Percentiles rank a stretch among this genome's conserved stretches.
Conservation (phyloP, 1,284 basidiomycete species). For the Ceratobasidium sp. region DNA sequence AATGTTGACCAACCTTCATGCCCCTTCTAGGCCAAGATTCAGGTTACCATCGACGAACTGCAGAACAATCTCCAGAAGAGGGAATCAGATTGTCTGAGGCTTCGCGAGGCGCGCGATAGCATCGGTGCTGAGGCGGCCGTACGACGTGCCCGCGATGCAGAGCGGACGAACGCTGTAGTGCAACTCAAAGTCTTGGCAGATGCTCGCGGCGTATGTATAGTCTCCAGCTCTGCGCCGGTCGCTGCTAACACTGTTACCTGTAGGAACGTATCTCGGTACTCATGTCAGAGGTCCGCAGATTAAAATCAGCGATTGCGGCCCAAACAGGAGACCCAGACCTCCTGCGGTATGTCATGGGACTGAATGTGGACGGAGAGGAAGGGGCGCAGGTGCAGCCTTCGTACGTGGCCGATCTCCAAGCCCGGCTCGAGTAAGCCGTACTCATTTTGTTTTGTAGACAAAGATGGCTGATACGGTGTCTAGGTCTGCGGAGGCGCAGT, state of each 20-base stretch:
- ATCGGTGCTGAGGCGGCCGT: slow-evolving; percentile 76
- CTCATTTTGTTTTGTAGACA: slow-evolving; percentile 40
- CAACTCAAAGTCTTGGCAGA: slow-evolving; percentile 72
- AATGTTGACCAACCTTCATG: slow-evolving; percentile 5
- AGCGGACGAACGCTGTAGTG: slow-evolving; percentile 25
- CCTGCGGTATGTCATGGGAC: slow-evolving; percentile 46
- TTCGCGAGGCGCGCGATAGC: slow-evolving; percentile 86
- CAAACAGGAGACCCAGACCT: slow-evolving; percentile 75
- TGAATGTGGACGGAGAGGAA: slow-evolving; percentile 21
- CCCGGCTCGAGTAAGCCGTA: slow-evolving; percentile 41
- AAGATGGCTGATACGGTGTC: slow-evolving; percentile 35
- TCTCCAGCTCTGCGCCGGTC: slow-evolving; percentile 46
- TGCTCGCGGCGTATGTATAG: slow-evolving; percentile 67
- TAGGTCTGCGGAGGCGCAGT: slow-evolving; percentile 37
- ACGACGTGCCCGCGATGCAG: slow-evolving; percentile 71
- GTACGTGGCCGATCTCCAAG: slow-evolving; percentile 42
- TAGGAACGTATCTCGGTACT: slow-evolving; percentile 81
- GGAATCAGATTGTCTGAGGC: slow-evolving; percentile 77
- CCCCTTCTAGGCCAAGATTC: slow-evolving; percentile 1
- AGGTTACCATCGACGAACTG: slow-evolving; percentile 62
- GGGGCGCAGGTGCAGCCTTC: slow-evolving; percentile 40
- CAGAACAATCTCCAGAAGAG: slow-evolving; percentile 68
- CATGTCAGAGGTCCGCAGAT: slow-evolving; percentile 77
- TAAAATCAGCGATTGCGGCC: slow-evolving; percentile 83
- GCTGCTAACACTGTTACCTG: slow-evolving; percentile 4